A percentile compares a stretch with the other conserved stretches of the same genome.
These are phyloP conservation scores for Diutina pseudorugosa DNA, from an alignment of 1,139 yeast genomes.

Conservation along the genomic window DNA sequence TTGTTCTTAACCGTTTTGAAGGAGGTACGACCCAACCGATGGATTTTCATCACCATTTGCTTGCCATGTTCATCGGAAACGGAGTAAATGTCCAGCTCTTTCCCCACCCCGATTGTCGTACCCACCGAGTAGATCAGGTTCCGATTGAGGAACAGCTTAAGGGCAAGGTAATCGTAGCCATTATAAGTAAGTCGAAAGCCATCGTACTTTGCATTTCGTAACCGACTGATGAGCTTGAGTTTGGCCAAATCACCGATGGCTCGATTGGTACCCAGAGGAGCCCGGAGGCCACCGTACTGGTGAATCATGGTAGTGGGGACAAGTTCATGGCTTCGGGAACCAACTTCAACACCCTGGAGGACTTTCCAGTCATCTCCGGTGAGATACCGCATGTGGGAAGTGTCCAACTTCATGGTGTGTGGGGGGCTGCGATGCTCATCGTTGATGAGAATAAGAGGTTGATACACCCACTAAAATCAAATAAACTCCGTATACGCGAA, in stretches of 20 bases:
- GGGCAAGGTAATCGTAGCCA: constrained; percentile 87
- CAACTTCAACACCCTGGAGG: constrained; percentile 80
- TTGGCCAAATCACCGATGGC: constrained; percentile 83
- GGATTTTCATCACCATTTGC: constrained; percentile 72
- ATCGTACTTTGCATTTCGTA: constrained; percentile 82
- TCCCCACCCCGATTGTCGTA: constrained; percentile 88
- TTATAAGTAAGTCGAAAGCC: constrained; percentile 82
- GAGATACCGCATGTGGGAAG: constrained; percentile 85
- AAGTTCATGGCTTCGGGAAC: constrained; percentile 85
- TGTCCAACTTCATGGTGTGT: constrained; percentile 76
- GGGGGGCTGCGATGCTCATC: not conserved
- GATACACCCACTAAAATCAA: not conserved
- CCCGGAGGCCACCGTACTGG: constrained; percentile 65
- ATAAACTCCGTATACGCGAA: not conserved
- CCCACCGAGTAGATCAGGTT: constrained; percentile 72
- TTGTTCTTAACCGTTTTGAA: constrained; percentile 87
- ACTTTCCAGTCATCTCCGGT: constrained; percentile 86
- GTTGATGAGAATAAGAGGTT: not conserved
- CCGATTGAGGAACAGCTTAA: constrained; percentile 68
- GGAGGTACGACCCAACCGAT: constrained; percentile 86
- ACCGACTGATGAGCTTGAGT: constrained; percentile 59
- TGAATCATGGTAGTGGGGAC: constrained; percentile 84
- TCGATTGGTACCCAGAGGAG: constrained; percentile 65
- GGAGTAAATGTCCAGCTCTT: constrained; percentile 91
- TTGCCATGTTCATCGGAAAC: constrained; percentile 59